A percentile compares a stretch with the other conserved stretches of the same genome.
Conservation (phyloP, 2,329 filamentous ascomycete genomes). For the Lecanosticta acicola region DNA sequence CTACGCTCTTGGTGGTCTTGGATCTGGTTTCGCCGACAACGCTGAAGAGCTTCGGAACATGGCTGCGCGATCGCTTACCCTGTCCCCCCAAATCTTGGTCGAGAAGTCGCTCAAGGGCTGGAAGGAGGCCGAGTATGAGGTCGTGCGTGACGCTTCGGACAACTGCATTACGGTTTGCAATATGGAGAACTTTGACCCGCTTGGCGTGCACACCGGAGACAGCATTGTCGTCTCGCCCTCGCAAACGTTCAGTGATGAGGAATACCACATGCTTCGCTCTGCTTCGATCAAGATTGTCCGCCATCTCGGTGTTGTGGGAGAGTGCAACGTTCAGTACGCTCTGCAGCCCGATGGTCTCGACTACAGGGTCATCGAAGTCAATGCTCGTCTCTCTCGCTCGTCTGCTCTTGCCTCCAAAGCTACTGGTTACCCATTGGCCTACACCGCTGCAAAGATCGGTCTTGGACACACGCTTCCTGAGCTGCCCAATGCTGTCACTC, state of each 20-base stretch:
- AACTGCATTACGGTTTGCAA: slow-evolving; percentile 99
- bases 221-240: slow-evolving; percentile 96
- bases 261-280: slow-evolving; percentile 98
- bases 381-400: slow-evolving; percentile 94
- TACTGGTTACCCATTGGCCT: slow-evolving; percentile 93
- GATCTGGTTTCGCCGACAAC: slow-evolving; percentile 93
- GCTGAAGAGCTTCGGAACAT: slow-evolving; percentile 89
- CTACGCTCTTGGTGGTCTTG: slow-evolving; percentile 91
- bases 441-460: slow-evolving; percentile 97
- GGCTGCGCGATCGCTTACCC: slow-evolving; percentile 83
- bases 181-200: slow-evolving; percentile 97
- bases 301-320: slow-evolving; percentile 92
- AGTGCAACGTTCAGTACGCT: slow-evolving; percentile 98
- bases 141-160: slow-evolving; percentile 92
- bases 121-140: slow-evolving; percentile 99
- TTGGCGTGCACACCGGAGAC: slow-evolving; percentile 96
- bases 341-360: slow-evolving; percentile 94
- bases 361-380: slow-evolving; percentile 98
- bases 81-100: slow-evolving; percentile 93
- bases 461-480: slow-evolving; percentile 92
- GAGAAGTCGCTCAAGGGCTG: slow-evolving; percentile 99
- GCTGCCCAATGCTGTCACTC: slow-evolving; percentile 94
- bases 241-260: slow-evolving; percentile 95
- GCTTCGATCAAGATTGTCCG: slow-evolving; percentile 98
- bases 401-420: slow-evolving; percentile 97